Conservation (phyloP, 345 rosid species). For the Eucalyptus erythrocorys region DNA sequence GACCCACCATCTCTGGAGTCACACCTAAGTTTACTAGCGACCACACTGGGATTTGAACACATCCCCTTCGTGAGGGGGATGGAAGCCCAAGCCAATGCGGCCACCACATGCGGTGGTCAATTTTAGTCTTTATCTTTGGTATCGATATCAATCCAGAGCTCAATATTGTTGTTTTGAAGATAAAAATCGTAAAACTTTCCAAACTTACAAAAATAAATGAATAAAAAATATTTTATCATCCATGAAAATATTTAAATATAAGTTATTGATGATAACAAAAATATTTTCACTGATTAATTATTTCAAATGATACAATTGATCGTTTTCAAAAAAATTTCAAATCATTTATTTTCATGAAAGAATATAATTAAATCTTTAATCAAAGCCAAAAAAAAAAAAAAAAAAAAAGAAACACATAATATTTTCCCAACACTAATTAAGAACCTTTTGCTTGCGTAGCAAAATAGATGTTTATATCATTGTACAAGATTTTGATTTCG, state of each 20-base stretch:
- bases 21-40: too few species aligned
- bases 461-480: not conserved
- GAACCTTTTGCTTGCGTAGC: not conserved
- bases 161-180: not conserved
- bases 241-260: too few species aligned
- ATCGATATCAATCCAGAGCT: not conserved
- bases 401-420: not conserved
- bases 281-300: too few species aligned
- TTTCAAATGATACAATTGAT: fast-evolving
- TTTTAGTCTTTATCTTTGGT: not conserved
- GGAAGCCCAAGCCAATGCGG: too few species aligned
- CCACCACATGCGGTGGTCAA: too few species aligned
- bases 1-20: too few species aligned
- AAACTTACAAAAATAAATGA: not conserved
- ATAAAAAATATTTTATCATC: too few species aligned
- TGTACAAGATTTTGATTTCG: not conserved
- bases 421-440: not conserved
- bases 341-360: too few species aligned
- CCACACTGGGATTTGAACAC: too few species aligned
- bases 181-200: too few species aligned
- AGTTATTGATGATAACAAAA: fast-evolving
- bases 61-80: too few species aligned
- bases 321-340: fast-evolving
- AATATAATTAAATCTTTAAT: not conserved
- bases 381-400: not conserved